Evolutionary conservation across 73 alveolate genomes (phyloP), one percentile per base, ranked within the genome.

Genomic region (Vitrella brassicaformis): DNA sequence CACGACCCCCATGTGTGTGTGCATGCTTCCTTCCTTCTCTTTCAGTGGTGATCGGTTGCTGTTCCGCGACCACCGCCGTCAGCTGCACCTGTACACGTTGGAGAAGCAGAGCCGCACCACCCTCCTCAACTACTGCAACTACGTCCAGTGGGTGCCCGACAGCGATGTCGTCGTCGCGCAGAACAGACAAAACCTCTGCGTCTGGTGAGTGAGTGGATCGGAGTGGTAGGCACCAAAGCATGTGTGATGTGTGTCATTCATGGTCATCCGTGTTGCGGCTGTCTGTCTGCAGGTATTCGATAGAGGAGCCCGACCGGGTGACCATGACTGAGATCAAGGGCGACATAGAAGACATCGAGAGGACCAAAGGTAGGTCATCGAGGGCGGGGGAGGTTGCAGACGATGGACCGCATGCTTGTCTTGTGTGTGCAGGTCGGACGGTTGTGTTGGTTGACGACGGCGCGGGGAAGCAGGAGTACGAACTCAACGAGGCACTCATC

Each of bases 91-190:
- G 47, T 97, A 92, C 89, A 93, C 94, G 82, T 95, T 96, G 46
- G 91, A 90, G 70, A 96, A 94, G 87, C 96, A 94, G 66, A 39
- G 27, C 28, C 94, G 93, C 89, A 88, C 90, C 45, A 97, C 99
- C 18, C 92, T 97, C 69, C 86, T 97, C 31, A 95, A 95, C 89
- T 97, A 89, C 93, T 97, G 99, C 91, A 92, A 94, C 68, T 97
- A 94, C 78, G 99, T 96, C 68, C 95, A 96, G 87, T 97, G 99
- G 99, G 99, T 97, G 64, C 99, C 99, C 22, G 95, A 94, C 80
- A 91, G 98, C 31, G 99, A 97, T 86, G 99, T 97, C 47, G 98
- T 97, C 28, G 99, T 97, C 26, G 99, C 99, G 19, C 96, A 97
- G 85, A 97, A 95, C 90, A 91, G 99, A 85, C 86, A 88, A 78